Evolutionary conservation across 495 filamentous ascomycete species (phyloP), one percentile per base, ranked within the genome.

Genomic region (Aspergillus campestris): DNA sequence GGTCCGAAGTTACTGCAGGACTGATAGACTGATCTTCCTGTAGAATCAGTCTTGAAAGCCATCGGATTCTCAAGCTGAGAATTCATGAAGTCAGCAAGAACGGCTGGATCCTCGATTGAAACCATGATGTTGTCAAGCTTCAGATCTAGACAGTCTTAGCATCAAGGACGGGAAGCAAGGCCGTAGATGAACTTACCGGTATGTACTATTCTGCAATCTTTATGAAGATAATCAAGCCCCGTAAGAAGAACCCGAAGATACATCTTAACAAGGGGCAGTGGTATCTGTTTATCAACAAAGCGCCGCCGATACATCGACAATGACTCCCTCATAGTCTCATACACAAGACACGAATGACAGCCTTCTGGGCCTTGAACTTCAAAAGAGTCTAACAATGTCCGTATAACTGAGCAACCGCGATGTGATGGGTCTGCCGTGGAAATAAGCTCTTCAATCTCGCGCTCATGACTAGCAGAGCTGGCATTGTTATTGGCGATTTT

Each of bases 51-150:
- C 33, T 73, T 73, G 49, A 53, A 66, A 52, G 55, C 50, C 58
- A 72, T 68, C 10, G 64, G 67, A 28, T 59, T 58, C 45, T 55
- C 44, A 55, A 56, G 52, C 50, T 70, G 55, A 48, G 48, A 55
- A 48, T 64, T 45, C 40, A 67, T 61, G 45, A 67, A 70, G 42
- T 61, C 60, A 55, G 60, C 48, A 44, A 75, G 59, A 28, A 71
- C 59, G 32, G 60, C 51, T 48, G 50, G 55, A 60, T 73, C 65
- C 51, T 73, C 66, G 48, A 72, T 66, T 44, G 51, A 59, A 31
- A 72, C 57, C 51, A 73, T 61, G 46, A 75, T 67, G 40, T 75
- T 75, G 27, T 71, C 62, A 47, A 65, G 53, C 51, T 72, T 75
- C 38, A 75, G 51, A 60, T 72, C 71, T 72, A 57, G 40, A 41